phyloP scores from a whole-genome alignment of 495 filamentous ascomycete genomes.

The Xylaria venustula region DNA sequence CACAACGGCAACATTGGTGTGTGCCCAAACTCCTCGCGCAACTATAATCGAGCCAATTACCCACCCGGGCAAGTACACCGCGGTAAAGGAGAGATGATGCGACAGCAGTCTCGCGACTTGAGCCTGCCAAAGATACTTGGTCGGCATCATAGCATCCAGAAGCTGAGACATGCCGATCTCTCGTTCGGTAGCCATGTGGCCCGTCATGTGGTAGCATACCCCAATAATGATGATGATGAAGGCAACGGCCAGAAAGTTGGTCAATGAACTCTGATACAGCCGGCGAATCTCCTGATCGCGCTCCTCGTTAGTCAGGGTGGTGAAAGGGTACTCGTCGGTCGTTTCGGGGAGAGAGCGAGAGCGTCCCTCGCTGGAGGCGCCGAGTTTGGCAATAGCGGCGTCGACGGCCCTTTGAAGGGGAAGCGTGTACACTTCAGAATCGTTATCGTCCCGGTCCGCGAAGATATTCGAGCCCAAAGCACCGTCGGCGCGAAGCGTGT shows the following conservation, averaged over 20 bases:
- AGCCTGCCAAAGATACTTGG: constrained; percentile 59
- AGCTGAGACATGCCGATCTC: constrained; percentile 78
- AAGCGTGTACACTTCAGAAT: constrained; percentile 69
- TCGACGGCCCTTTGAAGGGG: constrained; percentile 79
- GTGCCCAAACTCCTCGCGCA: constrained; percentile 58
- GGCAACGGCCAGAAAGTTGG: constrained; percentile 64
- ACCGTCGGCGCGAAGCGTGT: constrained; percentile 73
- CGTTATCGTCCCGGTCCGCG: constrained; percentile 58
- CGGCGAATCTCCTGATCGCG: constrained; percentile 57
- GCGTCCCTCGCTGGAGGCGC: constrained; percentile 22
- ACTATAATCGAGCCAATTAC: constrained; percentile 64
- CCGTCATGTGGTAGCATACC: constrained; percentile 72
- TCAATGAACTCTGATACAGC: constrained; percentile 67
- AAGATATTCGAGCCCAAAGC: constrained; percentile 57
- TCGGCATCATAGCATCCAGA: constrained; percentile 80
- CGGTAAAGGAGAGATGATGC: constrained; percentile 65
- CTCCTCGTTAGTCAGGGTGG: constrained; percentile 62
- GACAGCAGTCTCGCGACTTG: constrained; percentile 66
- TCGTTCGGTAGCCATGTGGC: constrained; percentile 72
- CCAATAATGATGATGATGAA: constrained; percentile 69
- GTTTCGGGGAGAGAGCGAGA: constrained; percentile 38
- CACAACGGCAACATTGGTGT: constrained; percentile 58
- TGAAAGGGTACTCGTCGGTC: constrained; percentile 70
- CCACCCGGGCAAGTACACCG: constrained; percentile 70
- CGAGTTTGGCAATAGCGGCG: constrained; percentile 58